Evolutionary conservation across 2,329 filamentous ascomycete species (phyloP).

Genomic region (Botrytis squamosa): DNA sequence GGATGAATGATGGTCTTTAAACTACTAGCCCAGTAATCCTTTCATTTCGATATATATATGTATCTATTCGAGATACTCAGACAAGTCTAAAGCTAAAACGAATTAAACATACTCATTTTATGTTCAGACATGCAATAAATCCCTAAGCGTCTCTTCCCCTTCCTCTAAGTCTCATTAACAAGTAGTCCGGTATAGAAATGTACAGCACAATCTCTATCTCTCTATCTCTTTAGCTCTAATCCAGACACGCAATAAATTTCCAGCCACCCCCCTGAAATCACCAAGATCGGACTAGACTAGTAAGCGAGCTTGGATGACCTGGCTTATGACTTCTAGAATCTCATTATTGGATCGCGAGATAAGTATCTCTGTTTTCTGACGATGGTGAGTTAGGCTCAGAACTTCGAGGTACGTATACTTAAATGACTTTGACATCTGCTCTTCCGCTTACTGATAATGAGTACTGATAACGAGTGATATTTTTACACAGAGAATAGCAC

Average conservation of each 20-base stretch:
- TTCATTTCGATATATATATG: neutral
- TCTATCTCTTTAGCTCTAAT: neutral
- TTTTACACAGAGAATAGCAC: no score
- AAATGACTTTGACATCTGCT: no score
- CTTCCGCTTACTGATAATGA: no score
- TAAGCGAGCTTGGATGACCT: neutral
- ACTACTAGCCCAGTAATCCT: fast-evolving
- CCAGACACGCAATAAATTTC: neutral
- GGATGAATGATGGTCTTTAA: fast-evolving
- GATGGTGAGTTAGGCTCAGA: no score
- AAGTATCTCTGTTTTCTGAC: no score
- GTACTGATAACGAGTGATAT: no score
- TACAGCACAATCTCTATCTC: neutral
- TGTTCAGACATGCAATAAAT: neutral
- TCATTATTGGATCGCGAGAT: no score
- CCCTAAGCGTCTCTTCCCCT: neutral
- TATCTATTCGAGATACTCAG: neutral
- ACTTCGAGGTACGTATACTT: no score
- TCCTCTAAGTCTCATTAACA: neutral
- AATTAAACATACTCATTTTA: fast-evolving
- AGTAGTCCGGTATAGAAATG: neutral
- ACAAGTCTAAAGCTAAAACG: neutral
- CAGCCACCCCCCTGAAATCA: neutral
- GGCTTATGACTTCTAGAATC: neutral
- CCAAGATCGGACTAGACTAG: neutral